A percentile compares a stretch with the other conserved stretches of the same genome.
phyloP scores from a whole-genome alignment of 768 basidiomycete species.

The Brasilioporus rufonigricans region DNA sequence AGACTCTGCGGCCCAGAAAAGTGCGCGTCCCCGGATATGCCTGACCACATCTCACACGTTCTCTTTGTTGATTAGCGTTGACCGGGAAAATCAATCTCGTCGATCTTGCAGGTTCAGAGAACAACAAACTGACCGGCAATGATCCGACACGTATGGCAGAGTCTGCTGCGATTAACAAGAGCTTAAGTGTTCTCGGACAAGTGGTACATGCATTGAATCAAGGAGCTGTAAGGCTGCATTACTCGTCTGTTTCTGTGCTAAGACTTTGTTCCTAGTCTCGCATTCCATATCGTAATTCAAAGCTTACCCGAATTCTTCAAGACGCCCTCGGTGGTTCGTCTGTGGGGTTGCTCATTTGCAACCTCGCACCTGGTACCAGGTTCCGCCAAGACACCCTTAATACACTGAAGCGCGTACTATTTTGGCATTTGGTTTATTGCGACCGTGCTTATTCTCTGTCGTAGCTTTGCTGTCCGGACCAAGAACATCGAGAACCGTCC shows the following conservation, averaged over 20 bases:
- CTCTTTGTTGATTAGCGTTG: conserved; percentile 41
- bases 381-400: conserved; percentile 87
- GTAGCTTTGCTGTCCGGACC: conserved; percentile 76
- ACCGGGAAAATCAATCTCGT: conserved; percentile 83
- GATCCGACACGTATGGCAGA: conserved; percentile 86
- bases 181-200: conserved; percentile 81
- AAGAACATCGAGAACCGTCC: conserved; percentile 86
- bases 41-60: not conserved
- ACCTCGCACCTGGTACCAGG: conserved; percentile 78
- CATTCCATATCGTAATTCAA: conserved; percentile 88
- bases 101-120: conserved; percentile 89
- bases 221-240: conserved; percentile 47
- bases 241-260: not conserved
- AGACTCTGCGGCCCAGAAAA: conserved; percentile 51
- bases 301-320: conserved; percentile 85
- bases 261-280: conserved; percentile 46
- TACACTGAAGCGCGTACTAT: conserved; percentile 71
- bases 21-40: conserved; percentile 35
- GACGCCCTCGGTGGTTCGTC: conserved; percentile 84
- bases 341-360: conserved; percentile 80
- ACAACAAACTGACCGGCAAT: conserved; percentile 89
- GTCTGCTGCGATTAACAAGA: conserved; percentile 87
- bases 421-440: not conserved
- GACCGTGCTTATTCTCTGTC: conserved; percentile 6
- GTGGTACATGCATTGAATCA: conserved; percentile 83